Base-by-base conservation (phyloP, 768 basidiomycete genomes). In the Kwoniella sp. region DNA sequence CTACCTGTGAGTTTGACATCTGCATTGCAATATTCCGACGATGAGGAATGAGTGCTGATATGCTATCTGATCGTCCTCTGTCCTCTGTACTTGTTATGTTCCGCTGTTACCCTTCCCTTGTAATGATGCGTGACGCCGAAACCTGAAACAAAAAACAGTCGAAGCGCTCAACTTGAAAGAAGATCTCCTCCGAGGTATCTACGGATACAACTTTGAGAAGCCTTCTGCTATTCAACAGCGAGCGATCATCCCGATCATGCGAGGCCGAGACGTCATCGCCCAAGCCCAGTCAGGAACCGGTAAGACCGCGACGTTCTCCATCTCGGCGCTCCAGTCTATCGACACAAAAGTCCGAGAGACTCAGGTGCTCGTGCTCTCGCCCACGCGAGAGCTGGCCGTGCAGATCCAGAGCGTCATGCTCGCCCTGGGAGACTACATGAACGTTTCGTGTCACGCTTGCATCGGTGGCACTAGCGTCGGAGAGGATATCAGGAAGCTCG, bases 281-380 rank as follows among this genome's bases (percentile, higher is more conserved):
- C 95, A 97, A 84, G 95, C 95, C 48, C 95, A 98, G 84, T 96
- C 94, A 34, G 95, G 95, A 80, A 97, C 95, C 38, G 95, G 95
- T 86, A 99, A 98, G 91, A 99, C 95, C 11, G 95, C 95, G 5
- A 96, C 95, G 22, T 97, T 97, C 84, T 94, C 93, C 72, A 96
- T 99, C 80, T 91, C 94, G 72, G 92, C 96, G 81, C 88, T 99
- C 58, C 95, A 99, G 81, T 92, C 92, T 69, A 96, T 99, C 87
- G 95, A 99, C 81, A 88, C 91, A 48, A 89, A 90, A 41, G 86
- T 97, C 55, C 88, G 93, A 67, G 93, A 96, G 83, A 93, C 93
- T 2, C 95, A 98, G 82, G 95, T 93, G 0, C 88, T 99, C 56
- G 90, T 99, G 63, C 86, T 99, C 37, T 96, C 95, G 5, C 95